Evolutionary conservation across 768 basidiomycete species (phyloP).

Genomic region (Crucibulum laeve): DNA sequence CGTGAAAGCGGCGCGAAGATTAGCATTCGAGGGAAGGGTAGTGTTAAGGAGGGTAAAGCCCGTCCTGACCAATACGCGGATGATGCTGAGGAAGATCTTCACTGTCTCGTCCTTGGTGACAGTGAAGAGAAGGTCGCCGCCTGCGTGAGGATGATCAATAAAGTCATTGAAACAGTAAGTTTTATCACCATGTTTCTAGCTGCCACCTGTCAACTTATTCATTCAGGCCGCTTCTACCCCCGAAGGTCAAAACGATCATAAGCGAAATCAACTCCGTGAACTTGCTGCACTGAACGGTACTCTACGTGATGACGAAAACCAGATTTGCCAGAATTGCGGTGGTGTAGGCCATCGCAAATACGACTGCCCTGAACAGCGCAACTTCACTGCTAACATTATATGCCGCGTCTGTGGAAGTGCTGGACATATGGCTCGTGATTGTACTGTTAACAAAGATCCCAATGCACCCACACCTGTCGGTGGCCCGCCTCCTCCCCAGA

Average conservation of each 20-base stretch:
- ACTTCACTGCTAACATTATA: conserved; percentile 99
- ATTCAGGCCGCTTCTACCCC: conserved; percentile 94
- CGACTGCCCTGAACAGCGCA: conserved; percentile 97
- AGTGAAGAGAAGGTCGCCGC: conserved; percentile 84
- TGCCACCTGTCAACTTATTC: neutral
- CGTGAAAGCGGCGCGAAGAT: conserved; percentile 97
- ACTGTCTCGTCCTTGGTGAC: conserved; percentile 94
- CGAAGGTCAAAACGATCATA: conserved; percentile 99
- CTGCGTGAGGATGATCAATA: conserved; percentile 96
- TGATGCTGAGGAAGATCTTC: conserved; percentile 98
- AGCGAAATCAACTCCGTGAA: conserved; percentile 97
- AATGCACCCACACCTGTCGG: conserved; percentile 50
- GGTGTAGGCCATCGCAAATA: conserved; percentile 96
- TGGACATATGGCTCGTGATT: conserved; percentile 99
- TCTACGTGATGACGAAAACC: conserved; percentile 98
- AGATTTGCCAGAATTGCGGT: conserved; percentile 97
- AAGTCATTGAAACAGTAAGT: conserved; percentile 94
- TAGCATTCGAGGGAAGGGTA: conserved; percentile 96
- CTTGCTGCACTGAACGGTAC: conserved; percentile 97
- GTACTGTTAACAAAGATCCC: conserved; percentile 89
- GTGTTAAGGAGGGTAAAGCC: conserved; percentile 98
- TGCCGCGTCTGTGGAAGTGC: conserved; percentile 98
- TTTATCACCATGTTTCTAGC: neutral
- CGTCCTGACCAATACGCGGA: conserved; percentile 91
- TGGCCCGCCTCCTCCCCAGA: conserved; percentile 43